A percentile compares a stretch with the other conserved stretches of the same genome.
These are phyloP conservation scores for Heterobasidion parviporum DNA, from an alignment of 1,284 basidiomycete genomes.

Conservation along the genomic window DNA sequence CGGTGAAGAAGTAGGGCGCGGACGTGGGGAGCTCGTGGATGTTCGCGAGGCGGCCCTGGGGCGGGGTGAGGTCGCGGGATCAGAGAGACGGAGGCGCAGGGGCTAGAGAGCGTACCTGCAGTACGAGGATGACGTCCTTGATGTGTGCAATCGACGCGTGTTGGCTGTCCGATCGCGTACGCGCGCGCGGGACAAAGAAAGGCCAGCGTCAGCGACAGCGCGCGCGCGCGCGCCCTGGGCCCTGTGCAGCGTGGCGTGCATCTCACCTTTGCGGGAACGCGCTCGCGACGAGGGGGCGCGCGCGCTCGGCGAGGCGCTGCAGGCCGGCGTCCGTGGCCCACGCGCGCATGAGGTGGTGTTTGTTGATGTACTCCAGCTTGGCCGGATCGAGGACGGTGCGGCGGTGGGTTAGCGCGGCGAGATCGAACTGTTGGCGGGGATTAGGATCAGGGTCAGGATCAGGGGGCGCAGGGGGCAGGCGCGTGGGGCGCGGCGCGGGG, in stretches of 20 bases:
- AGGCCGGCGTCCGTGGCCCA: conserved; percentile 38
- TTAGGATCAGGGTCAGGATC: background rate
- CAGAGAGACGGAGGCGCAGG: background rate
- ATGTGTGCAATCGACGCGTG: conserved; percentile 47
- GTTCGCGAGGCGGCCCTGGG: conserved; percentile 55
- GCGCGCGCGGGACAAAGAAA: conserved; percentile 1
- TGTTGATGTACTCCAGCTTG: conserved; percentile 75
- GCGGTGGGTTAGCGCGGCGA: conserved; percentile 65
- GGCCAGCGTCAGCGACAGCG: background rate
- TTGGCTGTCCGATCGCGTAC: conserved; percentile 22
- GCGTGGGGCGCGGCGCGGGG: background rate
- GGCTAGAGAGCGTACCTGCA: conserved; percentile 35
- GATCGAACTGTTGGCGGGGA: conserved; percentile 47
- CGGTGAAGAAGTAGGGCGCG: conserved; percentile 70
- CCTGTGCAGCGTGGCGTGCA: conserved; percentile 1
- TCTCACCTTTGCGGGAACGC: conserved; percentile 35
- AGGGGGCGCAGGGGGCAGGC: background rate
- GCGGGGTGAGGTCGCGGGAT: conserved; percentile 18
- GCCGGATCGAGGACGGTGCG: conserved; percentile 62
- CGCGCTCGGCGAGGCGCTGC: conserved; percentile 36
- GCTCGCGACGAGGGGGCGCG: conserved; percentile 39
- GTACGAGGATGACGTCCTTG: conserved; percentile 42
- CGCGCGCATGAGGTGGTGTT: conserved; percentile 56
- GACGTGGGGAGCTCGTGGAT: conserved; percentile 59
- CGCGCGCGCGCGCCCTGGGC: background rate